Evolutionary conservation across 192 early-diverging fungal species (phyloP).

Genomic region (Coemansia asiatica): DNA sequence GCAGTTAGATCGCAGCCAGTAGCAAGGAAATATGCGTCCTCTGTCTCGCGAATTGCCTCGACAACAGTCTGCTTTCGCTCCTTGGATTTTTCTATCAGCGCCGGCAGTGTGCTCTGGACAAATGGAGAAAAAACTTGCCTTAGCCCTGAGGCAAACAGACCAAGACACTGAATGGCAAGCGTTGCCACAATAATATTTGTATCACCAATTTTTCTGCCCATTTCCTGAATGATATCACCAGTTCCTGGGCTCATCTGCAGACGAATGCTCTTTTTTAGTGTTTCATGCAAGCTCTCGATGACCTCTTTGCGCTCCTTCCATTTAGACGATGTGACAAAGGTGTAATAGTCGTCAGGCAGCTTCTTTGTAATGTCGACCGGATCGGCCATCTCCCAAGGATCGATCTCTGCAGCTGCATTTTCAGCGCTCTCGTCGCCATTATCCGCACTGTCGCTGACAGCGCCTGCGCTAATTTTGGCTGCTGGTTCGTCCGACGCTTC

Average conservation of each 20-base stretch:
- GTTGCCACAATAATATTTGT: constrained; percentile 85
- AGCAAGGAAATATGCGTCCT: constrained; percentile 81
- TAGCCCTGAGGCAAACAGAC: constrained; percentile 76
- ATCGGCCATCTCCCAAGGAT: constrained; percentile 81
- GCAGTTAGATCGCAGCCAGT: constrained; percentile 58
- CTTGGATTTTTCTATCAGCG: constrained; percentile 90
- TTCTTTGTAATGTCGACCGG: constrained; percentile 89
- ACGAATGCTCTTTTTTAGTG: constrained; percentile 40
- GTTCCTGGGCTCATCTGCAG: constrained; percentile 55
- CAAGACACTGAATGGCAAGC: constrained; percentile 78
- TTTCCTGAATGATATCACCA: constrained; percentile 74
- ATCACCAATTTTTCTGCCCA: constrained; percentile 86
- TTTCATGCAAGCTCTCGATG: constrained; percentile 66
- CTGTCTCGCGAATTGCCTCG: constrained; percentile 73
- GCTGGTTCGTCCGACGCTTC: constrained; percentile 52
- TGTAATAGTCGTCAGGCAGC: constrained; percentile 79
- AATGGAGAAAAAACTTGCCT: constrained; percentile 80
- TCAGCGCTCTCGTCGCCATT: constrained; percentile 56
- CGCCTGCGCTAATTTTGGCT: constrained; percentile 29
- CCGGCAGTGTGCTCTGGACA: constrained; percentile 62
- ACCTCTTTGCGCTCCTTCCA: constrained; percentile 98
- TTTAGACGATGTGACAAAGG: constrained; percentile 66
- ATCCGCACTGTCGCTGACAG: constrained; percentile 32
- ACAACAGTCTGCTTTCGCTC: constrained; percentile 91
- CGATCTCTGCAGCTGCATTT: constrained; percentile 60